Conservation (phyloP, 208 protist species). For the Naegleria fowleri region DNA sequence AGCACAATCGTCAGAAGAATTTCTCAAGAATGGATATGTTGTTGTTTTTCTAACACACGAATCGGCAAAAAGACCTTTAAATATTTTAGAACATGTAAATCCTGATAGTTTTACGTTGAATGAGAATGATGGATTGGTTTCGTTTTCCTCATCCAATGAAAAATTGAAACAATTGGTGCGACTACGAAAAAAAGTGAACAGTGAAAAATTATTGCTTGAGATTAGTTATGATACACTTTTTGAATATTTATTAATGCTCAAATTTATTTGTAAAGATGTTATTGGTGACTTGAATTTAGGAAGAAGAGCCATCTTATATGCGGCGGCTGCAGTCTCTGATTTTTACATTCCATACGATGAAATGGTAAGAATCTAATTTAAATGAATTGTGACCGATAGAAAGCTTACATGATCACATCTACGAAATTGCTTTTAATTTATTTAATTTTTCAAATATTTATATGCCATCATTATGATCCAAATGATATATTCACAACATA, state of each 20-base stretch:
- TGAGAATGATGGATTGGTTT: neutral
- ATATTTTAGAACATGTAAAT: neutral
- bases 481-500: no score
- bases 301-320: neutral
- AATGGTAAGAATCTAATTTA: neutral
- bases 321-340: neutral
- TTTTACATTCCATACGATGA: constrained; percentile 8
- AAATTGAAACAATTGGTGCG: neutral
- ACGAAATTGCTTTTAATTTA: no score
- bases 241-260: constrained; percentile 12
- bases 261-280: neutral
- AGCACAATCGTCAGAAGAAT: constrained; percentile 6
- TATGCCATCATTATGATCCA: no score
- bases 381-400: no score
- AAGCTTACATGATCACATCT: no score
- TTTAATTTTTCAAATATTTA: no score
- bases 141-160: neutral
- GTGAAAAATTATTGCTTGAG: neutral
- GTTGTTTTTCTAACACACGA: neutral
- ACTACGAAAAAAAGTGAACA: neutral
- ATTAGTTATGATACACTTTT: constrained; percentile 2
- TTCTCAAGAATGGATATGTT: neutral
- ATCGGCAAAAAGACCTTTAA: neutral
- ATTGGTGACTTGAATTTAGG: neutral
- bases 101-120: no score